Evolutionary conservation across 2,329 filamentous ascomycete species (phyloP).

Genomic region (Rhynchosporium graminicola): DNA sequence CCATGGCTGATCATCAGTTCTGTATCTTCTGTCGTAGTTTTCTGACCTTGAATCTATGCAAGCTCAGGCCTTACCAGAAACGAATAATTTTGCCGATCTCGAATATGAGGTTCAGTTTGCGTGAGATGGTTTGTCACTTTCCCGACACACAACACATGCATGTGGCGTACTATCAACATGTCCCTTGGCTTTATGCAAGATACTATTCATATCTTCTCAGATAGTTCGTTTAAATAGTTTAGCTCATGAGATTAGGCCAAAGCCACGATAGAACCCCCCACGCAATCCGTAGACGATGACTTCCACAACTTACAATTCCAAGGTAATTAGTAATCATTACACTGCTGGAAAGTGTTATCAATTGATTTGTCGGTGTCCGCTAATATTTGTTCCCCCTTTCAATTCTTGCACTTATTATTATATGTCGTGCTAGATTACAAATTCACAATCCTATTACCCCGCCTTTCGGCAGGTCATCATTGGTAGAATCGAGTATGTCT

Average conservation of each 20-base stretch:
- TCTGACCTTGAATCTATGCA: too few relatives aligned
- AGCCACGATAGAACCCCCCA: too few relatives aligned
- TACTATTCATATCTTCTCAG: not conserved
- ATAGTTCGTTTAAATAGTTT: not conserved
- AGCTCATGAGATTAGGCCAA: too few relatives aligned
- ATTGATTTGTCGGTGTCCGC: not conserved
- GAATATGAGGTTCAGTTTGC: too few relatives aligned
- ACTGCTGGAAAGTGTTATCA: not conserved
- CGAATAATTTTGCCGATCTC: too few relatives aligned
- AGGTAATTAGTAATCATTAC: not conserved
- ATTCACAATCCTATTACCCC: not conserved
- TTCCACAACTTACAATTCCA: not conserved
- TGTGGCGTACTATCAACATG: not conserved
- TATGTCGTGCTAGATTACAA: not conserved
- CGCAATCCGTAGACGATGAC: too few relatives aligned
- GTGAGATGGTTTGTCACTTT: not conserved
- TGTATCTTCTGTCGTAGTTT: too few relatives aligned
- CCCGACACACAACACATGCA: not conserved
- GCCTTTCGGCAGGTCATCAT: constrained; percentile 5
- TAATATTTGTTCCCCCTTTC: not conserved
- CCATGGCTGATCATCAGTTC: too few relatives aligned
- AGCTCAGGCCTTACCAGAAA: too few relatives aligned
- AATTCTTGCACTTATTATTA: not conserved
- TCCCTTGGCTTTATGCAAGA: not conserved
- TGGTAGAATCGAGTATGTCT: constrained; percentile 6